These are phyloP conservation scores for Quambalaria eucalypti DNA, from an alignment of 1,284 basidiomycete species.

Conservation along the genomic window DNA sequence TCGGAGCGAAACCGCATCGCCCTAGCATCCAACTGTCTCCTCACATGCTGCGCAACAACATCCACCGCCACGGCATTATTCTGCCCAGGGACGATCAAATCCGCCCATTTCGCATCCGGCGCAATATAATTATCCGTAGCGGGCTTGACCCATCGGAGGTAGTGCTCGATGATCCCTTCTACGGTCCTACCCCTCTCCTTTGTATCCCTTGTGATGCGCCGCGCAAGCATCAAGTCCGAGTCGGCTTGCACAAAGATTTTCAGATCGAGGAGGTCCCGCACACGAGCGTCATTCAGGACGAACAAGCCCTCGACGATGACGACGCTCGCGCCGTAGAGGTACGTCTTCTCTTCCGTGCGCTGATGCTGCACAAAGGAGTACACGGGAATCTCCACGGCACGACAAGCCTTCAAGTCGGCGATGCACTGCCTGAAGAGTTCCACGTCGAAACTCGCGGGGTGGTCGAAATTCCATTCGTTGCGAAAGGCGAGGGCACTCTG, in stretches of 20 bases:
- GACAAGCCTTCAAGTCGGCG: constrained; percentile 68
- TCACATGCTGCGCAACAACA: constrained; percentile 81
- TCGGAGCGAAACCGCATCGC: constrained; percentile 22
- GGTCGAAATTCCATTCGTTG: constrained; percentile 84
- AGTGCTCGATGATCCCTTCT: constrained; percentile 82
- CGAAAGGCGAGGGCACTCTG: constrained; percentile 66
- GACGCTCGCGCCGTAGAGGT: constrained; percentile 89
- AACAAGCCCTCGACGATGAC: constrained; percentile 93
- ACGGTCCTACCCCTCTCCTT: constrained; percentile 78
- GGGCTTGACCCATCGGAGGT: constrained; percentile 74
- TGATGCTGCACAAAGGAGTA: constrained; percentile 92
- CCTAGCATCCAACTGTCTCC: constrained; percentile 58
- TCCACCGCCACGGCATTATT: constrained; percentile 63
- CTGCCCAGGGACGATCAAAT: constrained; percentile 50
- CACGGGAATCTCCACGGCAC: constrained; percentile 62
- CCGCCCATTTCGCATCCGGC: constrained; percentile 74
- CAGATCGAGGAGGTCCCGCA: constrained; percentile 78
- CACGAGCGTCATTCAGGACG: constrained; percentile 59
- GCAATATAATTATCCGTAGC: constrained; percentile 91
- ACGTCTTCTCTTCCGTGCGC: constrained; percentile 71
- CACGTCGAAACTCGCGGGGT: constrained; percentile 87
- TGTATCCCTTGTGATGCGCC: constrained; percentile 77
- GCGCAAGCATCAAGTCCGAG: constrained; percentile 90
- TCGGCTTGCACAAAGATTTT: constrained; percentile 68
- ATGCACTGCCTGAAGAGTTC: constrained; percentile 74